Evolutionary conservation across 202 grass and related monocot species (phyloP).

Genomic region (Bolboschoenoplectus hybrid): DNA sequence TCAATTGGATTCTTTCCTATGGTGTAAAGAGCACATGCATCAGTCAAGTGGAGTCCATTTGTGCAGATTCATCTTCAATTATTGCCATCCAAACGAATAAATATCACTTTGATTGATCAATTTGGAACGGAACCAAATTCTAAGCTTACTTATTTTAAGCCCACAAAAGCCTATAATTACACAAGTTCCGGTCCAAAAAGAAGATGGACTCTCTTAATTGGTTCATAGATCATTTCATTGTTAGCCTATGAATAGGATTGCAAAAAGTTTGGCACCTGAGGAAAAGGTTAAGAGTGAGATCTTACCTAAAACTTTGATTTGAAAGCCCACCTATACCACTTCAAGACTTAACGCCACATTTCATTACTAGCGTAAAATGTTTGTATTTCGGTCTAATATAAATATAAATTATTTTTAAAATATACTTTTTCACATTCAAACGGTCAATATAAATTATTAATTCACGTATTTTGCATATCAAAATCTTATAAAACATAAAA

Average conservation of each 20-base stretch:
- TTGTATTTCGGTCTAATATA: too few species aligned
- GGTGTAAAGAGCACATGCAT: slow-evolving; percentile 14
- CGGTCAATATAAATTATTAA: too few species aligned
- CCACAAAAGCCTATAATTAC: slow-evolving; percentile 7
- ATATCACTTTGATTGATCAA: slow-evolving; percentile 27
- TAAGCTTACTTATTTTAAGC: not conserved
- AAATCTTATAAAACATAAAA: too few species aligned
- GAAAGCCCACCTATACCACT: not conserved
- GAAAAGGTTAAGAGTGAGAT: not conserved
- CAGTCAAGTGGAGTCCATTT: slow-evolving; percentile 11
- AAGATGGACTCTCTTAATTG: too few species aligned
- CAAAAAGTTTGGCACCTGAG: not conserved
- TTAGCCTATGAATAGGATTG: not conserved
- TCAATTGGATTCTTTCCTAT: not conserved
- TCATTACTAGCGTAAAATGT: too few species aligned
- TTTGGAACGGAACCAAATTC: not conserved
- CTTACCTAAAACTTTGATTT: not conserved
- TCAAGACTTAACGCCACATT: not conserved
- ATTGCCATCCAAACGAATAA: slow-evolving; percentile 26
- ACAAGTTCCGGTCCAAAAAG: not conserved
- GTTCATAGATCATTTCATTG: not conserved
- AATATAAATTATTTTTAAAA: too few species aligned
- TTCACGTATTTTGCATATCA: too few species aligned
- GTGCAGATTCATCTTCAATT: slow-evolving; percentile 17
- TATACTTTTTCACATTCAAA: too few species aligned